Evolutionary conservation across 2,329 filamentous ascomycete genomes (phyloP).

Genomic region (Whalleya microplaca): DNA sequence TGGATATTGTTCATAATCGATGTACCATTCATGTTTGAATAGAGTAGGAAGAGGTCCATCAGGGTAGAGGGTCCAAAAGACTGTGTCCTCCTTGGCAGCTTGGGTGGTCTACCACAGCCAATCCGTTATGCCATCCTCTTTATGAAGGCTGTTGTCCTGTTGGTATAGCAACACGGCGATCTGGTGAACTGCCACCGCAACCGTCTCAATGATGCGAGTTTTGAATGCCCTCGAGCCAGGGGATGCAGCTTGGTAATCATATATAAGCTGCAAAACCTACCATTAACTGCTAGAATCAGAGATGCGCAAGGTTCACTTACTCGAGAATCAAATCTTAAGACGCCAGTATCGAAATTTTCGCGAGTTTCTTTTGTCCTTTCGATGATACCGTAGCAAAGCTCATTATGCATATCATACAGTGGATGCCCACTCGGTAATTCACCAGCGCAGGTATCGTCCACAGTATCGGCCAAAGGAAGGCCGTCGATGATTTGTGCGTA

Average conservation of each 20-base stretch:
- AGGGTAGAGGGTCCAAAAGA: conserved; percentile 2
- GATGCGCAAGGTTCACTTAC: neutral
- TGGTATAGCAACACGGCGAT: conserved; percentile 23
- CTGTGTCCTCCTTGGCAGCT: conserved; percentile 5
- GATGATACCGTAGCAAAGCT: conserved; percentile 1
- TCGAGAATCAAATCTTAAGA: conserved; percentile 2
- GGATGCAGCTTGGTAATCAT: conserved; percentile 12
- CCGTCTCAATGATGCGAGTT: conserved; percentile 21
- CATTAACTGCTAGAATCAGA: neutral
- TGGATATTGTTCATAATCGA: conserved; percentile 26
- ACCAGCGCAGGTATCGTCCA: neutral
- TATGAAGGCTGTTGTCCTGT: conserved; percentile 14
- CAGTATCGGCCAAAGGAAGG: conserved; percentile 16
- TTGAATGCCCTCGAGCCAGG: conserved; percentile 19
- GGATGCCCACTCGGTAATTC: conserved; percentile 1
- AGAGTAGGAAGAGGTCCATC: conserved; percentile 15
- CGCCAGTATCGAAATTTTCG: neutral
- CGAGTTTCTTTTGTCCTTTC: neutral
- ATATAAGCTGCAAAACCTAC: conserved; percentile 5
- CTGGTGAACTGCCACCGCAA: conserved; percentile 26
- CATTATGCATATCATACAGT: conserved; percentile 5
- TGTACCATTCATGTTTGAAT: conserved; percentile 22
- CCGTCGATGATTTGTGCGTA: conserved; percentile 27
- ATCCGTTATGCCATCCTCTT: conserved; percentile 9
- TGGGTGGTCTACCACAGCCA: conserved; percentile 6